phyloP scores from a whole-genome alignment of 306 rosid genomes.

The Medicago arabica region DNA sequence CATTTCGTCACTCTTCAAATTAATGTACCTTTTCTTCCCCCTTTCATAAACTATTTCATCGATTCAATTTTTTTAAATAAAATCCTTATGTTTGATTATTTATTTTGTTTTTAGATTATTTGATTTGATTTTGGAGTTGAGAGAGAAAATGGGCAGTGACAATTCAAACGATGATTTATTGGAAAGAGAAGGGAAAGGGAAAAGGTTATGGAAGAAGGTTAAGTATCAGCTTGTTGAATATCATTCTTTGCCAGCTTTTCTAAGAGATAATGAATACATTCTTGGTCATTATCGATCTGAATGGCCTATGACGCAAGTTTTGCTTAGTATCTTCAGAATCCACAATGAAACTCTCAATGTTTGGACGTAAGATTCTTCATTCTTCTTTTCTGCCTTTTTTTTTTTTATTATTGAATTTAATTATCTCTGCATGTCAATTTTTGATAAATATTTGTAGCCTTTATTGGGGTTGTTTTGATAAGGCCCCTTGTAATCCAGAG shows the following conservation, averaged over 20 bases:
- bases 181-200: slow-evolving; percentile 72
- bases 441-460: too few relatives aligned
- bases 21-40: slow-evolving; percentile 8
- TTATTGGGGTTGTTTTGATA: too few relatives aligned
- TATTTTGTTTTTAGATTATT: background rate
- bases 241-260: slow-evolving; percentile 79
- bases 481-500: too few relatives aligned
- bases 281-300: slow-evolving; percentile 82
- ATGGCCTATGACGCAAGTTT: slow-evolving; percentile 89
- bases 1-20: slow-evolving; percentile 2
- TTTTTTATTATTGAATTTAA: background rate
- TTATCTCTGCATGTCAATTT: background rate
- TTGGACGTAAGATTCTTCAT: slow-evolving; percentile 80
- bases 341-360: slow-evolving; percentile 97
- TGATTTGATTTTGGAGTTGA: background rate
- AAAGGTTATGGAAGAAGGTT: slow-evolving; percentile 84
- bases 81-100: background rate
- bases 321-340: slow-evolving; percentile 81
- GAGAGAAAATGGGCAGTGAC: slow-evolving; percentile 35
- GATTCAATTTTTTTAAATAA: background rate
- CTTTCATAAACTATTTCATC: background rate
- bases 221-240: slow-evolving; percentile 94
- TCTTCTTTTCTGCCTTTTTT: background rate
- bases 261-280: slow-evolving; percentile 90
- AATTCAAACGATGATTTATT: slow-evolving; percentile 35